Base-by-base conservation (phyloP, 2,329 filamentous ascomycete species). In the Raffaelea ambrosiae region DNA sequence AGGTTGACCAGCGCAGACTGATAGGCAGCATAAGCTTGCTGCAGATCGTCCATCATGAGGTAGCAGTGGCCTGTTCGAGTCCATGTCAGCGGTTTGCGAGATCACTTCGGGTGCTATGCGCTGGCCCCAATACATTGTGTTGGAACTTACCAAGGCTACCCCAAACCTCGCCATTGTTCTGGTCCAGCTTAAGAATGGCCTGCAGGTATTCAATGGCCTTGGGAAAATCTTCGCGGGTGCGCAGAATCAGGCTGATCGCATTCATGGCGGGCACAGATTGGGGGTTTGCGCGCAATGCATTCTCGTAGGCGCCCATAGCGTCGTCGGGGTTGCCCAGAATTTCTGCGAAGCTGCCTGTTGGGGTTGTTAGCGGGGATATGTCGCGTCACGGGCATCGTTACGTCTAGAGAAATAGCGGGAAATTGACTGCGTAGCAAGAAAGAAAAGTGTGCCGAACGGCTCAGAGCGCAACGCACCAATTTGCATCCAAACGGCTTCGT, bases 1-100 rank as follows among this genome's bases (percentile, higher is more conserved):
- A 98, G 73, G 65, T 97, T 91, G 53, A 96, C 91, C 7, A 97
- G 71, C 5, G 93, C 93, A 63, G 94, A 88, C 64, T 98, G 93
- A 63, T 98, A 98, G 1, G 93, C 90, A 29, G 88, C 87, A 61
- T 98, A 98, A 1, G 93, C 93, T 62, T 97, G 89, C 67, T 97
- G 93, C 31, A 97, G 70, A 60, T 96, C 91, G 61, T 98, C 93
- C 79, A 95, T 95, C 93, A 98, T 98, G 22, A 98, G 74, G 63
- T 91, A 95, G 69, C 93, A 97, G 65, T 97, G 93, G n/a, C 93
- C 88, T 91, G 57, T 14, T 13, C 16, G n/a, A 23, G 20, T 19
- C 10, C 13, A 7, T n/a, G n/a, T n/a, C n/a, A n/a, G n/a, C n/a
- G n/a, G n/a, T n/a, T n/a, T n/a, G n/a, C n/a, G n/a, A n/a, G n/a